Percentiles rank a stretch among this genome's conserved stretches.
phyloP scores from a whole-genome alignment of 225 moss, liverwort and hornwort species.

The Bryum argenteum region DNA sequence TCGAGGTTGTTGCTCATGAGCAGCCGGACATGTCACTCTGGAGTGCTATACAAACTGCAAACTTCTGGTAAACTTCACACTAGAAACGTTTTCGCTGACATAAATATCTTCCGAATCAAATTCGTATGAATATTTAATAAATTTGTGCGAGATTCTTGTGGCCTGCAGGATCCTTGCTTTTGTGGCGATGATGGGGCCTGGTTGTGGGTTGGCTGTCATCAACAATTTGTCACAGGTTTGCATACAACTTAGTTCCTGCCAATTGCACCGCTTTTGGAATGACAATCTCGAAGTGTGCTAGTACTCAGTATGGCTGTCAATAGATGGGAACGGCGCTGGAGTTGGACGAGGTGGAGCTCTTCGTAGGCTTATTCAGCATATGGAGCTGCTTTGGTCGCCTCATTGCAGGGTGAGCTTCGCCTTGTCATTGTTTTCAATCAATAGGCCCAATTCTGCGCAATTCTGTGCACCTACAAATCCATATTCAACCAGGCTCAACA shows the following conservation, averaged over 20 bases:
- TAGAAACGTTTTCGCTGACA: too few species aligned
- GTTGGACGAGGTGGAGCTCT: constrained; percentile 70
- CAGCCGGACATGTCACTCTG: constrained; percentile 49
- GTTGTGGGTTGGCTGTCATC: constrained; percentile 84
- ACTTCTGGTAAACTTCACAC: constrained; percentile 63
- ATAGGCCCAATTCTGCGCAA: too few species aligned
- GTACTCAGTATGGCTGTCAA: too few species aligned
- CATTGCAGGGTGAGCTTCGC: constrained; percentile 59
- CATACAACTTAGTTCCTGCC: background rate
- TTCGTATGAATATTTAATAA: too few species aligned
- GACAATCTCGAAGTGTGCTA: too few species aligned
- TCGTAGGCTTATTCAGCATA: constrained; percentile 80
- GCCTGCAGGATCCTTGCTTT: constrained; percentile 65
- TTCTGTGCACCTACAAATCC: too few species aligned
- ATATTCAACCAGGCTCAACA: too few species aligned
- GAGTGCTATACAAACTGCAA: constrained; percentile 54
- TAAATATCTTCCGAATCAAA: too few species aligned
- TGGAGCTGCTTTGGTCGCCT: constrained; percentile 96
- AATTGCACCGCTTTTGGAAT: background rate
- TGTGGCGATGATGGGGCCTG: constrained; percentile 75
- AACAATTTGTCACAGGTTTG: constrained; percentile 84
- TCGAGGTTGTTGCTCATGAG: constrained; percentile 17
- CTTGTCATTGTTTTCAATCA: background rate
- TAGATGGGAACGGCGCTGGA: constrained; percentile 76
- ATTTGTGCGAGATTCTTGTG: background rate